Base-by-base conservation (phyloP, 2,329 filamentous ascomycete genomes). In the Aureobasidium sp. region DNA sequence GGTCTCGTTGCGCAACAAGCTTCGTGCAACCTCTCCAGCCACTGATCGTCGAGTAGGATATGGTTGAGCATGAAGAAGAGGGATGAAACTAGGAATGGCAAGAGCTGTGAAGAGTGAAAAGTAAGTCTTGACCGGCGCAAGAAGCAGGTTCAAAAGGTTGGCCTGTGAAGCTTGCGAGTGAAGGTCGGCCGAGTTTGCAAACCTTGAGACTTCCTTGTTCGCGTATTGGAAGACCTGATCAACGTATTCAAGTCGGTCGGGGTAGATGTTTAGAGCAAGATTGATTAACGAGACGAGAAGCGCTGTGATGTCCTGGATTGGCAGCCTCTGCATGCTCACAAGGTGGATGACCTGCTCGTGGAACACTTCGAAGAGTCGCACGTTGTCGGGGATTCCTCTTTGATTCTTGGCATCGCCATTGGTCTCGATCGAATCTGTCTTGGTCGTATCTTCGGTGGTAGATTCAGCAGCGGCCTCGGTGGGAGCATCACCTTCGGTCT, bases 291-390 rank as follows among this genome's bases (percentile, higher is more conserved):
- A 99, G n/a, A 96, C 93, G 48, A 97, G 81, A 45, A 99, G 79
- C 11, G 92, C 94, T 68, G 96, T 94, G 19, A 90, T 96, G 72
- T 99, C 95, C 73, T 96, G 91, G 66, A 99, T 93, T 0, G 92
- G 89, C 58, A 99, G 81, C 67, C 91, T 87, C 70, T 97, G 91
- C 58, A 89, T 90, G 75, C 91, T 93, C 65, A 97, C 92, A 57
- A 99, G 80, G 70, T 93, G 92, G 71, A 95, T 89, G 65, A 97
- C 94, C 74, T 97, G 94, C 57, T 91, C 88, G 71, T 97, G 96
- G 80, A 97, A 99, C 63, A 97, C 90, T 75, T 97, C 92, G 74
- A 97, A 97, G 27, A 99, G 83, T 75, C 90, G 93, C 62, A 96
- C 86, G 69, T 91, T 87, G 58, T 86, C 82, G 0, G 88, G 87